Evolutionary conservation across 495 filamentous ascomycete genomes (phyloP).

Genomic region (Evernia prunastri): DNA sequence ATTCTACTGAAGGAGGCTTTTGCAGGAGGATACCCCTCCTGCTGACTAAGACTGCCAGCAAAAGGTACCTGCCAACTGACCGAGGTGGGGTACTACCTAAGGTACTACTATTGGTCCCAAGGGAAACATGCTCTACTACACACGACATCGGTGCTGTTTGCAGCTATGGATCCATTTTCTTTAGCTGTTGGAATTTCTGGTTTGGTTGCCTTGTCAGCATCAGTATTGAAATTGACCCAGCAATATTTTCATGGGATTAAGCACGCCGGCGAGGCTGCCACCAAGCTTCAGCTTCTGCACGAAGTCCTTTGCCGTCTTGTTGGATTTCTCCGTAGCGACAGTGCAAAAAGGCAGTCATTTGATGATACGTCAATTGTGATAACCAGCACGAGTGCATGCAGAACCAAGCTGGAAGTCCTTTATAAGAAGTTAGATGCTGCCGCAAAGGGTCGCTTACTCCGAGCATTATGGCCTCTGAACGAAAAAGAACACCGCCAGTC

Average conservation of each 20-base stretch:
- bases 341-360: not conserved
- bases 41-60: too few relatives aligned
- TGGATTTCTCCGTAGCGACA: constrained; percentile 7
- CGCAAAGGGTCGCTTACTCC: constrained; percentile 3
- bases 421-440: constrained; percentile 8
- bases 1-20: too few relatives aligned
- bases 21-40: too few relatives aligned
- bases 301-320: constrained; percentile 10
- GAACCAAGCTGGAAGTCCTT: constrained; percentile 9
- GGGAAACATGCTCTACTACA: too few relatives aligned
- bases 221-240: constrained; percentile 1
- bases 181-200: constrained; percentile 11
- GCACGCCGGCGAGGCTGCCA: constrained; percentile 12
- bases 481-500: constrained; percentile 16
- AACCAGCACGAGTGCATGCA: constrained; percentile 13
- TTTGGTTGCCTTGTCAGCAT: constrained; percentile 3
- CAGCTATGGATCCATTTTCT: constrained; percentile 18
- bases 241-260: not conserved
- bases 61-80: too few relatives aligned
- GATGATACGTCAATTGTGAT: constrained; percentile 4
- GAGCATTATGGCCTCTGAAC: constrained; percentile 14
- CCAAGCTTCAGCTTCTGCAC: constrained; percentile 5
- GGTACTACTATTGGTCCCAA: too few relatives aligned
- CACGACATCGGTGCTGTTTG: not conserved
- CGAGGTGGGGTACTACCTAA: too few relatives aligned